Percentiles rank a stretch among this genome's conserved stretches.
These are phyloP conservation scores for sorghum (Sorghum bicolor) DNA, from an alignment of 176 grass and related monocot species.

Conservation along the genomic window DNA sequence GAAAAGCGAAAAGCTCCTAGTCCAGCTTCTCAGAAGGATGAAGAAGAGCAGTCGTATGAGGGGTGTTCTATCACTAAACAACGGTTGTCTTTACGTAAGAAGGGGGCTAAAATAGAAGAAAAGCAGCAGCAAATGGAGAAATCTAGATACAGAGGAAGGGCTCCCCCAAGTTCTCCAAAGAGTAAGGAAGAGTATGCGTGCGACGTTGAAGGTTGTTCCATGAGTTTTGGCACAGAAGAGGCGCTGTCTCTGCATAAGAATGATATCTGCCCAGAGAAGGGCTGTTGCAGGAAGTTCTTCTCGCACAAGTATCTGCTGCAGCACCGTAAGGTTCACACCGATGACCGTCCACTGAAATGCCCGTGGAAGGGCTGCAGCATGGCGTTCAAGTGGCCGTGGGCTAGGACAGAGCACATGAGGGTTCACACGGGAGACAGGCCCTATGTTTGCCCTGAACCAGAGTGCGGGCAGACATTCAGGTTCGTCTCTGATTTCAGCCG, in stretches of 20 bases:
- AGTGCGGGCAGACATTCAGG: conserved; percentile 81
- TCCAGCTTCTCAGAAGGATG: conserved; percentile 22
- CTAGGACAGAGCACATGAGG: conserved; percentile 88
- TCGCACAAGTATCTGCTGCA: conserved; percentile 87
- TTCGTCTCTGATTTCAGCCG: conserved; percentile 92
- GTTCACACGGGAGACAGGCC: conserved; percentile 87
- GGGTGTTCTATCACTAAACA: conserved; percentile 54
- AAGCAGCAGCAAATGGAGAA: conserved; percentile 48
- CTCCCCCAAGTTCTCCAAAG: conserved; percentile 21
- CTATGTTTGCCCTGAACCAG: conserved; percentile 73
- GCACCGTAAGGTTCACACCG: conserved; percentile 84
- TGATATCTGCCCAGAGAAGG: conserved; percentile 65
- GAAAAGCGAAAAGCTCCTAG: not conserved
- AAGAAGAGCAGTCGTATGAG: conserved; percentile 40
- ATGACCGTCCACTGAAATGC: conserved; percentile 74
- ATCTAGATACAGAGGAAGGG: not conserved
- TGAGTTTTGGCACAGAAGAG: conserved; percentile 65
- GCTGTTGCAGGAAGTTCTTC: conserved; percentile 75
- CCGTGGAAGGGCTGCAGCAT: conserved; percentile 75
- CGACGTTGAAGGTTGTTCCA: conserved; percentile 65
- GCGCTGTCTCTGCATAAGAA: conserved; percentile 43
- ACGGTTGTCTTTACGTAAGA: conserved; percentile 43
- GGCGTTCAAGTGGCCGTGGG: conserved; percentile 98
- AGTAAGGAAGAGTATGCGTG: conserved; percentile 45
- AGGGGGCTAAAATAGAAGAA: conserved; percentile 21